A percentile compares a stretch with the other conserved stretches of the same genome.
Conservation (phyloP, 345 rosid genomes). For the Sonneratia alba region DNA sequence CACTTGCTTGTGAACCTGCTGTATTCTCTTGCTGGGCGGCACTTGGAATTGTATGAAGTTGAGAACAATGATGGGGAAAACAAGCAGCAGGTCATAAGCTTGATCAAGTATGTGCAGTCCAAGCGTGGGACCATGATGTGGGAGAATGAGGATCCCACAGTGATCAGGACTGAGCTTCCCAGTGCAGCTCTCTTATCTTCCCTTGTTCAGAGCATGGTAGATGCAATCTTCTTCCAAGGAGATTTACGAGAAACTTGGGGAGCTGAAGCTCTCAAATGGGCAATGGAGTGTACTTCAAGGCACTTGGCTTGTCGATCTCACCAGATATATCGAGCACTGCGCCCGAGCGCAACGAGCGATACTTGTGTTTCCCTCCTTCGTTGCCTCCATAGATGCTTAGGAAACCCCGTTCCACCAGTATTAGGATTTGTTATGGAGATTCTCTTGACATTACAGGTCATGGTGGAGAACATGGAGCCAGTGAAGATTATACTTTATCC, state of each 20-base stretch:
- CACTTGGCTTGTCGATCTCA: conserved; percentile 98
- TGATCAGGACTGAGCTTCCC: conserved; percentile 79
- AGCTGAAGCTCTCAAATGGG: conserved; percentile 95
- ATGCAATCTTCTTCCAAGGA: conserved; percentile 99
- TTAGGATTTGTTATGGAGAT: conserved; percentile 96
- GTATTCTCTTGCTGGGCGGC: conserved; percentile 97
- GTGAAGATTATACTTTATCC: conserved; percentile 97
- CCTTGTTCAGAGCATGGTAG: conserved; percentile 98
- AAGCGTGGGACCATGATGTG: conserved; percentile 99
- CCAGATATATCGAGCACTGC: conserved; percentile 94
- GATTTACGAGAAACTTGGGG: conserved; percentile 99
- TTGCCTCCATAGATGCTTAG: conserved; percentile 92
- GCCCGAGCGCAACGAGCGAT: conserved; percentile 88
- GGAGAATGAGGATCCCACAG: conserved; percentile 96
- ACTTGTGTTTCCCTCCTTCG: conserved; percentile 90
- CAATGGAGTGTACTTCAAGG: conserved; percentile 99
- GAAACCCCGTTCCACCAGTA: conserved; percentile 91
- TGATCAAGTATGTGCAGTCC: conserved; percentile 95
- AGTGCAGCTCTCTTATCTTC: conserved; percentile 95
- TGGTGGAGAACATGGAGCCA: conserved; percentile 99
- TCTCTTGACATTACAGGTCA: conserved; percentile 83
- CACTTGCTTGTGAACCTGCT: conserved; percentile 90
- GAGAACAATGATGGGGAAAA: conserved; percentile 94
- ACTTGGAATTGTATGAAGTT: conserved; percentile 93
- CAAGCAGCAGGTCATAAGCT: conserved; percentile 91